Base-by-base conservation (phyloP, 148 eudicot species). In the Oxyria digyna region DNA sequence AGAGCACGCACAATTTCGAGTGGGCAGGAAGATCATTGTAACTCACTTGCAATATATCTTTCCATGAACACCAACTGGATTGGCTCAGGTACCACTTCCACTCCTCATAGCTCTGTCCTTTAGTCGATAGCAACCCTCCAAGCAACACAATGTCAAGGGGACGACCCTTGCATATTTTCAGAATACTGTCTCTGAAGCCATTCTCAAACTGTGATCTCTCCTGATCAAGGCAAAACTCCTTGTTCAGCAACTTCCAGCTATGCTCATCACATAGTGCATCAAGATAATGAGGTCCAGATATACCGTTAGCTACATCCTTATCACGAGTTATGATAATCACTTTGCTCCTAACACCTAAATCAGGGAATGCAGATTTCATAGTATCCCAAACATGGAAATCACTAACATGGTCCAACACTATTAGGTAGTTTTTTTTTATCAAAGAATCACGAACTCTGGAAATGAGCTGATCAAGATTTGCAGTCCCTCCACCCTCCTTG, bases 1-100 rank as follows among this genome's bases (percentile, higher is more conserved):
- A 84, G 29, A 84, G 81, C 41, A 84, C 62, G 66, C 87, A 84
- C 10, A 78, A 78, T 75, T 78, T 78, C 33, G 48, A 46, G 63
- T 72, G 74, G 32, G 42, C 69, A 15, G 73, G 73, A 1, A 84
- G 77, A 54, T 81, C 81, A 48, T 73, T 67, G 70, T 84, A 84
- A 69, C 84, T 32, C 41, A 83, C 38, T 35, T 35, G 48, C 46
- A 73, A 67, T 46, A 83, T 43, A 6, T 73, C 71, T n/a, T 3
- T 6, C 38, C 38, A 35, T 2, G 38, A n/a, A 14, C 4, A 1
- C 77, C 79, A 71, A 15, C 31, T 46, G 38, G 18, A 23, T 26
- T 78, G 76, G 17, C 9, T 68, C 40, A 49, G 33, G 15, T 74
- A 35, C 17, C 62, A 46, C 1, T 20, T 8, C 75, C 67, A 71